Conservation (phyloP, 2,329 filamentous ascomycete species). For the Fusarium brevicatenulatum region DNA sequence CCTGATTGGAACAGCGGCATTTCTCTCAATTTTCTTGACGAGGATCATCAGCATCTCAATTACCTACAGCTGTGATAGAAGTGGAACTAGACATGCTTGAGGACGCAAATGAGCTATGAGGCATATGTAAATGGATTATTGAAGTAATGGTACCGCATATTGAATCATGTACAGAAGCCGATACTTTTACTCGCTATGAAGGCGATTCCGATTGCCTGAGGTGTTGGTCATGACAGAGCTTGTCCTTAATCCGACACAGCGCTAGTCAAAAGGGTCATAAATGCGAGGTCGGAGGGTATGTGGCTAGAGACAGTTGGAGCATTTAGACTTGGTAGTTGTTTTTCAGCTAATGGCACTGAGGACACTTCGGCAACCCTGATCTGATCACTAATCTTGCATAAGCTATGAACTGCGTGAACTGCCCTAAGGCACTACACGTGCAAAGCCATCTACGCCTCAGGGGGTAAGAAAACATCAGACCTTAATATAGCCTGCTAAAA, state of each 20-base stretch:
- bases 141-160: neutral
- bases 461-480: too few relatives aligned
- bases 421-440: too few relatives aligned
- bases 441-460: too few relatives aligned
- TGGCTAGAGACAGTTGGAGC: neutral
- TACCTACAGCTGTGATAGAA: neutral
- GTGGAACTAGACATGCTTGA: too few relatives aligned
- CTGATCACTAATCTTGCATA: neutral
- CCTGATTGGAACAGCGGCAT: neutral
- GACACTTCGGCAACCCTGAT: too few relatives aligned
- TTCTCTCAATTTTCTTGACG: neutral
- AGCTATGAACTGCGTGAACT: neutral
- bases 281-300: neutral
- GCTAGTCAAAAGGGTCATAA: too few relatives aligned
- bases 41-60: neutral
- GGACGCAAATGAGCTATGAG: neutral
- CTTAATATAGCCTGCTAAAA: rapidly evolving
- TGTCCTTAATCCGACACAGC: neutral
- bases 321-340: rapidly evolving
- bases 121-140: too few relatives aligned
- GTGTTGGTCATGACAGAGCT: rapidly evolving
- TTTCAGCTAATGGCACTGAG: neutral
- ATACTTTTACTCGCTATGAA: too few relatives aligned
- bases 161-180: rapidly evolving
- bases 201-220: too few relatives aligned